Conservation (phyloP, 1,139 yeast genomes). For the Nakaseomyces delphensis region DNA sequence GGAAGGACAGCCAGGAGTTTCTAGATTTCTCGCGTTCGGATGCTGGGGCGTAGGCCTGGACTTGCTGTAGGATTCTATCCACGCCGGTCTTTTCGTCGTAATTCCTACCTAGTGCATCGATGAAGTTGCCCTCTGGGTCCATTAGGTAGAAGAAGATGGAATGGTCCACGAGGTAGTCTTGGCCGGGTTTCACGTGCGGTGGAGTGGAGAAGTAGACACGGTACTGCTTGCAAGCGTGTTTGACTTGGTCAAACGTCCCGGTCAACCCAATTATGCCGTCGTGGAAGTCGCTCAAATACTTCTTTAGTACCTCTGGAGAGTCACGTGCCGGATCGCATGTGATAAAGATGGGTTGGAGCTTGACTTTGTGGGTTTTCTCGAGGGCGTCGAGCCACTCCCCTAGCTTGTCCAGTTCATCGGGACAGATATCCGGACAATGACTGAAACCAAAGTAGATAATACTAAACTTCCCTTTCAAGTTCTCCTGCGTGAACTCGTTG, state of each 20-base stretch:
- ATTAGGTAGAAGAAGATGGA: constrained; percentile 91
- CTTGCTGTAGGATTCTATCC: constrained; percentile 63
- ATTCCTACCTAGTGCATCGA: constrained; percentile 91
- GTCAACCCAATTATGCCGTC: constrained; percentile 84
- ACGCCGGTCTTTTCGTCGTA: constrained; percentile 74
- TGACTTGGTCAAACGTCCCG: constrained; percentile 80
- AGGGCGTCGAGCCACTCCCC: constrained; percentile 68
- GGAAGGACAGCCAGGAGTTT: constrained; percentile 46
- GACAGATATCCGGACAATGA: constrained; percentile 97
- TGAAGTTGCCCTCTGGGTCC: constrained; percentile 95
- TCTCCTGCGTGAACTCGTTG: constrained; percentile 62
- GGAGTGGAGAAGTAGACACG: constrained; percentile 97
- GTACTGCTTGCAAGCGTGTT: constrained; percentile 75
- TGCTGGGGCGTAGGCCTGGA: constrained; percentile 66
- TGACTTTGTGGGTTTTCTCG: constrained; percentile 45
- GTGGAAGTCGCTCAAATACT: constrained; percentile 80
- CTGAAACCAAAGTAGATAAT: constrained; percentile 93
- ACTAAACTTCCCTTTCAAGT: constrained; percentile 70
- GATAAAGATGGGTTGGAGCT: constrained; percentile 77
- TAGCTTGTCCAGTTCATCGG: constrained; percentile 91
- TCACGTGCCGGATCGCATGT: constrained; percentile 98
- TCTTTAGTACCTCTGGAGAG: constrained; percentile 71
- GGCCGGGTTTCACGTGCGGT: constrained; percentile 85
- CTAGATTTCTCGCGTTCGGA: constrained; percentile 52
- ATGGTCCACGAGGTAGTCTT: constrained; percentile 94